Conservation (phyloP, 2,329 filamentous ascomycete genomes). For the Myrmaecium sp. region DNA sequence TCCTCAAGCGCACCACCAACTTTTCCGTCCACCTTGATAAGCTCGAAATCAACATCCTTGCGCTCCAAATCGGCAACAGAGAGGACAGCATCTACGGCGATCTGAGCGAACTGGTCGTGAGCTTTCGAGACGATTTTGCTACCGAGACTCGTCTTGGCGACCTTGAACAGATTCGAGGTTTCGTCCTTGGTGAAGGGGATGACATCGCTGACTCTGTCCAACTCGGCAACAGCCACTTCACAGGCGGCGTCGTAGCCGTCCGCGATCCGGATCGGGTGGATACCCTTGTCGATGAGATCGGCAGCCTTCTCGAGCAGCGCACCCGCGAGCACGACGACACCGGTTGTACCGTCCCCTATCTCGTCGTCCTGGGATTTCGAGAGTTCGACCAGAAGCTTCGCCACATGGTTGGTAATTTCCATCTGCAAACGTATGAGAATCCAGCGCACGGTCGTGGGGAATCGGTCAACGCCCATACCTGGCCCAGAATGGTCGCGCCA, state of each 20-base stretch:
- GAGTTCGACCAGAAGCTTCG: slow-evolving; percentile 88
- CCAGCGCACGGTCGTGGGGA: slow-evolving; percentile 1
- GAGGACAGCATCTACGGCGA: slow-evolving; percentile 90
- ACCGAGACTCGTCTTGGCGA: slow-evolving; percentile 86
- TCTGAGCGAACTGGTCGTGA: slow-evolving; percentile 94
- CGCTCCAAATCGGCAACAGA: slow-evolving; percentile 91
- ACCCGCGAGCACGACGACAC: slow-evolving; percentile 89
- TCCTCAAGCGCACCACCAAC: slow-evolving; percentile 89
- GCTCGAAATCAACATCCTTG: slow-evolving; percentile 94
- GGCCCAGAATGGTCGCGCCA: slow-evolving; percentile 87
- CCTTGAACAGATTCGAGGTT: slow-evolving; percentile 77
- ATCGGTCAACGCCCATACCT: slow-evolving; percentile 23
- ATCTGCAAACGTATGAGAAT: slow-evolving; percentile 39
- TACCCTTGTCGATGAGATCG: slow-evolving; percentile 98
- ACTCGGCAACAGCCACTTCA: slow-evolving; percentile 82
- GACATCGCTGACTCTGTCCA: slow-evolving; percentile 83
- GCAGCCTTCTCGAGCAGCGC: slow-evolving; percentile 91
- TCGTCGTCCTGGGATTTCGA: slow-evolving; percentile 98
- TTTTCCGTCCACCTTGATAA: slow-evolving; percentile 99
- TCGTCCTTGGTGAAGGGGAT: slow-evolving; percentile 71
- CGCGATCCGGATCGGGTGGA: slow-evolving; percentile 95
- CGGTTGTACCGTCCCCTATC: slow-evolving; percentile 95
- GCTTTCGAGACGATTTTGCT: slow-evolving; percentile 99
- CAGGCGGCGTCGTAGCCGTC: slow-evolving; percentile 97
- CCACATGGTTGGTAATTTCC: slow-evolving; percentile 97